Evolutionary conservation across 1,284 basidiomycete species (phyloP).

Genomic region (Fistulinella cinereoalba): DNA sequence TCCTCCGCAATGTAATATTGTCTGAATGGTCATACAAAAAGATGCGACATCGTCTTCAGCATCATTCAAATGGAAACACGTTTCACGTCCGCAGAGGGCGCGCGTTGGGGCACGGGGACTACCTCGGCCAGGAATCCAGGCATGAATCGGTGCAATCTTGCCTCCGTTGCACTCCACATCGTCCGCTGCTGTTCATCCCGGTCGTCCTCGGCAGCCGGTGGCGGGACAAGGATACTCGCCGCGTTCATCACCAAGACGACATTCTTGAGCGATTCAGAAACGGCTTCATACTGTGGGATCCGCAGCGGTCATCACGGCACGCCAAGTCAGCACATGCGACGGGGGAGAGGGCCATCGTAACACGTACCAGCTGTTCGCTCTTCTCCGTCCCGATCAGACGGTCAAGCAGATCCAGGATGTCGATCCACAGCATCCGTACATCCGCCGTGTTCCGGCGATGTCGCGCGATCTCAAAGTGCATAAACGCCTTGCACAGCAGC

Average conservation of each 20-base stretch:
- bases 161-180: conserved; percentile 81
- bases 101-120: conserved; percentile 43
- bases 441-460: conserved; percentile 62
- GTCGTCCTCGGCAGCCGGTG: conserved; percentile 48
- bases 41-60: conserved; percentile 2
- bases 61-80: not conserved
- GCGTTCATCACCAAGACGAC: conserved; percentile 96
- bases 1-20: not conserved
- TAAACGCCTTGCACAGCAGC: conserved; percentile 91
- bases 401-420: conserved; percentile 89
- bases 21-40: conserved; percentile 2
- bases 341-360: not conserved
- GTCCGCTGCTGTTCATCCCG: conserved; percentile 68
- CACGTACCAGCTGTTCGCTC: conserved; percentile 80
- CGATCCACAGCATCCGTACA: conserved; percentile 82
- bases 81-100: conserved; percentile 14
- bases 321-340: conserved; percentile 3
- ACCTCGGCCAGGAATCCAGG: conserved; percentile 84
- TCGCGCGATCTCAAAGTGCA: conserved; percentile 86
- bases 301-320: no score
- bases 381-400: conserved; percentile 84
- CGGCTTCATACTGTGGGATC: conserved; percentile 92
- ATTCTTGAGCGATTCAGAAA: conserved; percentile 96
- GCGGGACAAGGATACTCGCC: conserved; percentile 76
- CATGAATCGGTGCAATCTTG: conserved; percentile 83